A percentile compares a stretch with the other conserved stretches of the same genome.
Conservation (phyloP, 192 early-diverging fungal genomes). For the Rhizoclosmatium sp. region DNA sequence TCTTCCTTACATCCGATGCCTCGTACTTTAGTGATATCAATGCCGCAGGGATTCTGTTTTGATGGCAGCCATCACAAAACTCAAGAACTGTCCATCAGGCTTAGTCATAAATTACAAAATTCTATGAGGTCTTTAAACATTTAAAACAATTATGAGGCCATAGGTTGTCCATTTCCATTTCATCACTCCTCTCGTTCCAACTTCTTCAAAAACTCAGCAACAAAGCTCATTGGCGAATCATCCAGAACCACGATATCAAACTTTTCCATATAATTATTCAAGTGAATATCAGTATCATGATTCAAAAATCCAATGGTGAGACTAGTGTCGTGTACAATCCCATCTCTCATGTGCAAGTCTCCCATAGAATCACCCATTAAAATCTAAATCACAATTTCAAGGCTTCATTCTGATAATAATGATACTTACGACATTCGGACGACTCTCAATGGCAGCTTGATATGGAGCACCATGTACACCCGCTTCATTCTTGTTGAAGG, state of each 20-base stretch:
- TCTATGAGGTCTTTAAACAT: no score
- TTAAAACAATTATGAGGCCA: no score
- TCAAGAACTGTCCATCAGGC: no score
- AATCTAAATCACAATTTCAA: slow-evolving; percentile 42
- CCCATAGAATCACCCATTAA: slow-evolving; percentile 77
- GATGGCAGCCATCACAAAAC: no score
- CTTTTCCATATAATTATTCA: slow-evolving; percentile 57
- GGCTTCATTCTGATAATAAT: not conserved
- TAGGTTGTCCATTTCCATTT: no score
- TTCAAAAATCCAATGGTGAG: slow-evolving; percentile 77
- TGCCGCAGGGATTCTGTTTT: no score
- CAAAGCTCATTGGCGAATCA: slow-evolving; percentile 40
- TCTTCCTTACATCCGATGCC: no score
- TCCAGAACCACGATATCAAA: slow-evolving; percentile 74
- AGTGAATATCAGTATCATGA: slow-evolving; percentile 61
- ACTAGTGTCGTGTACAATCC: slow-evolving; percentile 61
- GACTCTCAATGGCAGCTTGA: slow-evolving; percentile 47
- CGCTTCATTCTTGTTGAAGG: slow-evolving; percentile 76
- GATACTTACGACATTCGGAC: slow-evolving; percentile 58
- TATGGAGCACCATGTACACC: slow-evolving; percentile 56
- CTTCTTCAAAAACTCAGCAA: slow-evolving; percentile 12
- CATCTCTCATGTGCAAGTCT: slow-evolving; percentile 73
- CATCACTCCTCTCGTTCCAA: no score
- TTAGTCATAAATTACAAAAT: no score
- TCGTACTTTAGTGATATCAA: no score